phyloP scores from a whole-genome alignment of 208 protist species.

The Acanthamoeba sp. region DNA sequence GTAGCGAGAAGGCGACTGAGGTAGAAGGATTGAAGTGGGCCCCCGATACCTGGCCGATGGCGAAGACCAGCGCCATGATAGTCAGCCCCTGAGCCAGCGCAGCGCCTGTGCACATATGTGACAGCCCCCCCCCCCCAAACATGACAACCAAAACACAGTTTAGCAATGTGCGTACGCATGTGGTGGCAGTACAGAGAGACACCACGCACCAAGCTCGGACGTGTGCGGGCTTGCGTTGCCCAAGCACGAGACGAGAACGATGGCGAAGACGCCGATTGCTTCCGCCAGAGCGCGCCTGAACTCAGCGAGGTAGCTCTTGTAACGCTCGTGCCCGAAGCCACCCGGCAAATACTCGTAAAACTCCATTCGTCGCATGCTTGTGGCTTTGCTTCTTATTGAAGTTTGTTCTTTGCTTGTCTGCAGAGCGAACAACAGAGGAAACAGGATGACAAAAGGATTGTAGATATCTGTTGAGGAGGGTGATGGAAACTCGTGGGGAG shows the following conservation, averaged over 20 bases:
- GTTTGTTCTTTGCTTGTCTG: too few relatives aligned
- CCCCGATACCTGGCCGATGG: constrained; percentile 9
- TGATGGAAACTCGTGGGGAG: too few relatives aligned
- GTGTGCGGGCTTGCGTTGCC: neutral
- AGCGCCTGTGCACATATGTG: too few relatives aligned
- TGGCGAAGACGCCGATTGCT: neutral
- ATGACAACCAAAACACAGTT: too few relatives aligned
- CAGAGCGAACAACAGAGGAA: too few relatives aligned
- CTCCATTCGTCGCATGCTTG: too few relatives aligned
- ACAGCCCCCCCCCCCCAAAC: too few relatives aligned
- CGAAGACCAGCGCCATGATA: neutral
- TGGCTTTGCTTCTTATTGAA: too few relatives aligned
- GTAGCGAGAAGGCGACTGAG: neutral
- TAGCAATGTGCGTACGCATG: too few relatives aligned
- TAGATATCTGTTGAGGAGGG: too few relatives aligned
- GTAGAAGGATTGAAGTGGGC: neutral
- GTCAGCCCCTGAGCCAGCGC: neutral
- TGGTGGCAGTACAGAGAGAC: too few relatives aligned
- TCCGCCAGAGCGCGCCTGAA: constrained; percentile 12
- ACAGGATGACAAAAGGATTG: too few relatives aligned
- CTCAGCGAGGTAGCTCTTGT: neutral
- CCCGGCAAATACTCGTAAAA: neutral
- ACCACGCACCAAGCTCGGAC: neutral
- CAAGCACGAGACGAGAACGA: neutral
- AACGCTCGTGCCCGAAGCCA: neutral